Base-by-base conservation (phyloP, 2,329 filamentous ascomycete species). In the Cladosporium oxysporum region DNA sequence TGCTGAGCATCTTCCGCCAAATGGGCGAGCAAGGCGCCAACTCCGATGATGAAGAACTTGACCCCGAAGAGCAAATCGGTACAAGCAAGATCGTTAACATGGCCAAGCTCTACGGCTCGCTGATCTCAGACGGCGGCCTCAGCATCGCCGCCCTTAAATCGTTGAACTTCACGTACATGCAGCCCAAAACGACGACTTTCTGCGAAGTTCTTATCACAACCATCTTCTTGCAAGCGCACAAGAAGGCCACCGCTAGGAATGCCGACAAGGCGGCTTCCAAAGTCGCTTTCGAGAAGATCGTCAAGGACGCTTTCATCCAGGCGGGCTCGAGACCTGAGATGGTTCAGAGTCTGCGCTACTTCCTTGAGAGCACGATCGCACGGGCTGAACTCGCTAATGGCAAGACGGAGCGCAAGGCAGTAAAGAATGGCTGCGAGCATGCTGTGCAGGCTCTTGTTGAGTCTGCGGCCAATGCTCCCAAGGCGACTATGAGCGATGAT, bases 1-100 rank as follows among this genome's bases (percentile, higher is more conserved):
- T 98, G 0, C 96, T 93, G 89, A 92, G 91, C 71, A 83, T 94
- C 11, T 96, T 97, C 78, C 89, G 90, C 72, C 85, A 88, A 41
- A 87, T 97, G 78, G 94, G 93, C n/a, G 86, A 82, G 2, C 85
- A 91, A 41, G 88, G 88, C 47, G 85, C 84, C 18, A 82, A 83
- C 3, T 87, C 88, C 6, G 85, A 87, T 2, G 82, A 83, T 14
- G 85, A 85, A 5, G 82, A 83, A 1, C 83, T 83, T 21, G 87
- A 88, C 1, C 77, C 79, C 1, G 79, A 79, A n/a, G 79, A 81
- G 23, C 76, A 78, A 11, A 74, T 88, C 63, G 80, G 81, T 26
- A 83, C 85, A 67, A 82, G 85, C 69, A 84, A 86, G 52, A 81
- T 91, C 60, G 87, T 91, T 70, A 91, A 90, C 71, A 77, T 91